These are phyloP conservation scores for Miscanthus lutarioriparius DNA, from an alignment of 176 grass and related monocot genomes.

Conservation along the genomic window DNA sequence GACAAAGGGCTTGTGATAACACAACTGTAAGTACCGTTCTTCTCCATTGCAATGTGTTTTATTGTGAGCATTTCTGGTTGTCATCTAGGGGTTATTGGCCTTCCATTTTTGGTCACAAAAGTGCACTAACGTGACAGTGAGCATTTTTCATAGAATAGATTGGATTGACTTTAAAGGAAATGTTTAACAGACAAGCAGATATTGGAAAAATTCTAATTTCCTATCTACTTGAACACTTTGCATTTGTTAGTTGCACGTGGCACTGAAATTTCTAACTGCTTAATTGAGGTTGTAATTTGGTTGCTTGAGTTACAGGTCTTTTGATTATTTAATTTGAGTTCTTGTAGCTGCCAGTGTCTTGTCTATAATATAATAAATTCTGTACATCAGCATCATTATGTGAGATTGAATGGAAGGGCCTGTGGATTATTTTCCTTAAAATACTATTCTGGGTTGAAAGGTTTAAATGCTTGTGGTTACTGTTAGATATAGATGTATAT, in stretches of 20 bases:
- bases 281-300: conserved; percentile 3
- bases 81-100: background rate
- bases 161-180: background rate
- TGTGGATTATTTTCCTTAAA: background rate
- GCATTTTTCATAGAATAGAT: background rate
- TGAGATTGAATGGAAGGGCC: background rate
- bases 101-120: conserved; percentile 10
- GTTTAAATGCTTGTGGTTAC: background rate
- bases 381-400: background rate
- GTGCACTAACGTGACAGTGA: background rate
- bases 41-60: background rate
- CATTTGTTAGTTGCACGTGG: background rate
- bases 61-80: background rate
- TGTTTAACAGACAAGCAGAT: background rate
- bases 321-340: background rate
- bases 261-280: background rate
- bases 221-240: background rate
- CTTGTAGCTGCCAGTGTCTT: background rate
- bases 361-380: background rate
- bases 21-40: conserved; percentile 62
- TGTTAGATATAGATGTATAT: too few species aligned
- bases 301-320: background rate
- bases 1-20: conserved; percentile 84
- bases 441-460: background rate
- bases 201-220: background rate